A percentile compares a stretch with the other conserved stretches of the same genome.
These are phyloP conservation scores for Urostyla sp. DNA, from an alignment of 73 alveolate species.

Conservation along the genomic window DNA sequence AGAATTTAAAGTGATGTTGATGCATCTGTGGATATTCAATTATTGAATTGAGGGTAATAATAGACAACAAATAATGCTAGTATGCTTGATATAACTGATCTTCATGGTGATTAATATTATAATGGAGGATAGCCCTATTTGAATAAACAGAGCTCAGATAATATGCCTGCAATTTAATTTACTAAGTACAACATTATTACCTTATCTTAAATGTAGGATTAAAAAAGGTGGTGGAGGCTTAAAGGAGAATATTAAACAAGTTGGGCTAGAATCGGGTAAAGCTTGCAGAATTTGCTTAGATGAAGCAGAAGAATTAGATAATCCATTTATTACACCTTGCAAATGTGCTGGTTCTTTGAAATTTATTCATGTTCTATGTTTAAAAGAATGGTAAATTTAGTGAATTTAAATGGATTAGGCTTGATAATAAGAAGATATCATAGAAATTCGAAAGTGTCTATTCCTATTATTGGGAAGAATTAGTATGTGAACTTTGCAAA, in stretches of 20 bases:
- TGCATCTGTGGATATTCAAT: neutral
- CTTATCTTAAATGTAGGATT: too few species aligned
- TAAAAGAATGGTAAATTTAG: slow-evolving; percentile 57
- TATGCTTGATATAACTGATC: neutral
- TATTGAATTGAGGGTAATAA: too few species aligned
- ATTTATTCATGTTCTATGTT: slow-evolving; percentile 58
- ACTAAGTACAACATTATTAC: too few species aligned
- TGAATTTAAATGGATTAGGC: neutral
- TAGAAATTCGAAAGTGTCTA: slow-evolving; percentile 36
- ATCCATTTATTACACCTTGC: slow-evolving; percentile 69
- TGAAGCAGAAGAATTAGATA: slow-evolving; percentile 49
- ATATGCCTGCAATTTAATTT: neutral
- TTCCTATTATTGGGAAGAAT: slow-evolving; percentile 71
- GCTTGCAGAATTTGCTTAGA: slow-evolving; percentile 74
- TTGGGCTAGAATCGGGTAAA: slow-evolving; percentile 30
- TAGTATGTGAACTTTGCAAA: slow-evolving; percentile 89
- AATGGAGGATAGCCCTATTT: neutral
- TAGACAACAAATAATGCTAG: neutral
- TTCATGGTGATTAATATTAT: slow-evolving; percentile 2
- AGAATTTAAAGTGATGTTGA: neutral
- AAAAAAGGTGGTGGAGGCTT: slow-evolving; percentile 37
- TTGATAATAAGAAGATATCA: slow-evolving; percentile 55
- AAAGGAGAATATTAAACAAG: slow-evolving; percentile 26
- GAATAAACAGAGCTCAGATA: neutral
- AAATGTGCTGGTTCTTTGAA: slow-evolving; percentile 71